Evolutionary conservation across 768 basidiomycete genomes (phyloP), one percentile per base, ranked within the genome.

Genomic region (Leucogyrophana mollusca): DNA sequence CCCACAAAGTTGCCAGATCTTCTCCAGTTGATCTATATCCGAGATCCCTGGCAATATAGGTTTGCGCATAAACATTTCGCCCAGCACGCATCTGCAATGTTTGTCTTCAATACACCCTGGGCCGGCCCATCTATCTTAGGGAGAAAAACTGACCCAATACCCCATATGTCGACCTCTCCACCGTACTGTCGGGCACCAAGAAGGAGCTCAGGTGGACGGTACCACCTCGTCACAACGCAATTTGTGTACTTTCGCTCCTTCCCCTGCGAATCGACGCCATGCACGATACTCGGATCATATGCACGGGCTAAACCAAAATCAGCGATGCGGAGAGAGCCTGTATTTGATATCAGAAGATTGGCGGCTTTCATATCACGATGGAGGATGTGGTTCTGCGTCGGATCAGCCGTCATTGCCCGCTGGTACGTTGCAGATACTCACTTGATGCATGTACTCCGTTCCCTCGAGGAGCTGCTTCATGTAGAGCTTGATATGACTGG

Each of bases 281-380:
- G 58, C 34, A 76, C 70, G 30, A 73, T 60, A 34, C 68, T 73
- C 4, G 76, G 70, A 53, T 89, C 87, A 46, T 74, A 90, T 33
- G 89, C 78, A 18, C 96, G 81, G 0, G 96, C 96, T 9, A 99
- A 80, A 65, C 96, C 96, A 54, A 99, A 97, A 66, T 99, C 96
- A 4, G 94, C 96, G 49, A 99, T 87, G 56, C 85, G 84, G 13
- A 98, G 73, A 17, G 77, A 74, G 4, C 96, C 96, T 4, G 74
- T 69, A 60, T 94, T 94, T 45, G 85, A 87, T 42, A 99, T 95
- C 38, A 99, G 83, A 40, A 98, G 71, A 62, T 99, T 99, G 25
- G 96, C 96, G 4, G 96, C 90, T 62, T 99, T 99, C 89, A 99
- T 94, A 58, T 99, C 96, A 36, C 96, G 92, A 65, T 99, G 96